Percentiles rank a stretch among this genome's conserved stretches.
Evolutionary conservation across 1,284 basidiomycete genomes (phyloP).

Genomic region (Papiliotrema fonsecae): DNA sequence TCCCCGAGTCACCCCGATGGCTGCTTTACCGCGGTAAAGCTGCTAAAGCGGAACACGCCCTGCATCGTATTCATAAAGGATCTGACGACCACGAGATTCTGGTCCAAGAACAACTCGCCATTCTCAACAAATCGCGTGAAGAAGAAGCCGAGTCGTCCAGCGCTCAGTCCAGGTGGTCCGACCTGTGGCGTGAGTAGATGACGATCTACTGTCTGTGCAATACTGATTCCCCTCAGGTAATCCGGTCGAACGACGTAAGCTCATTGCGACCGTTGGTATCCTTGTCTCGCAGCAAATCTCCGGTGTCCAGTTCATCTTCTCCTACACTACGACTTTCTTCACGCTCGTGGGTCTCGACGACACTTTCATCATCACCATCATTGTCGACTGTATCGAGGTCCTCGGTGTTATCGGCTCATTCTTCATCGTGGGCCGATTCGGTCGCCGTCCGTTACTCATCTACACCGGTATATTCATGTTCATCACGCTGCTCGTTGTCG

Average conservation of each 20-base stretch:
- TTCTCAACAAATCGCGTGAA: conserved; percentile 46
- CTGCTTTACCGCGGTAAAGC: conserved; percentile 45
- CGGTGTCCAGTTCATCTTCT: conserved; percentile 46
- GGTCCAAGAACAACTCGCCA: conserved; percentile 41
- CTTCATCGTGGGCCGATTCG: conserved; percentile 50
- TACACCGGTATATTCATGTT: conserved; percentile 48
- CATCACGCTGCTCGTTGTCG: conserved; percentile 46
- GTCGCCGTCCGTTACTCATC: conserved; percentile 49
- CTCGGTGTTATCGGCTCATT: conserved; percentile 46
- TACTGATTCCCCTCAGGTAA: conserved; percentile 19
- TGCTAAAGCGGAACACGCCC: conserved; percentile 45
- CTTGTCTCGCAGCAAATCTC: conserved; percentile 46
- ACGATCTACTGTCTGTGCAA: background rate
- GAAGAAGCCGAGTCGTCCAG: conserved; percentile 43
- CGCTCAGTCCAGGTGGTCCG: conserved; percentile 43
- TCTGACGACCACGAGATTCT: conserved; percentile 44
- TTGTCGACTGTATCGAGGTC: conserved; percentile 47
- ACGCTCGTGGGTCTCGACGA: conserved; percentile 41
- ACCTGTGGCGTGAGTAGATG: conserved; percentile 36
- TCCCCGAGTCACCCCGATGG: conserved; percentile 49
- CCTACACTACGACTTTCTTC: conserved; percentile 46
- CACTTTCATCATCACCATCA: conserved; percentile 48
- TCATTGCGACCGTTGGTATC: conserved; percentile 49
- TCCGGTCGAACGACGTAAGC: conserved; percentile 41
- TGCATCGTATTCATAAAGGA: conserved; percentile 46